These are phyloP conservation scores for Wallacemonas sp. DNA, from an alignment of 208 protist species.

Conservation along the genomic window DNA sequence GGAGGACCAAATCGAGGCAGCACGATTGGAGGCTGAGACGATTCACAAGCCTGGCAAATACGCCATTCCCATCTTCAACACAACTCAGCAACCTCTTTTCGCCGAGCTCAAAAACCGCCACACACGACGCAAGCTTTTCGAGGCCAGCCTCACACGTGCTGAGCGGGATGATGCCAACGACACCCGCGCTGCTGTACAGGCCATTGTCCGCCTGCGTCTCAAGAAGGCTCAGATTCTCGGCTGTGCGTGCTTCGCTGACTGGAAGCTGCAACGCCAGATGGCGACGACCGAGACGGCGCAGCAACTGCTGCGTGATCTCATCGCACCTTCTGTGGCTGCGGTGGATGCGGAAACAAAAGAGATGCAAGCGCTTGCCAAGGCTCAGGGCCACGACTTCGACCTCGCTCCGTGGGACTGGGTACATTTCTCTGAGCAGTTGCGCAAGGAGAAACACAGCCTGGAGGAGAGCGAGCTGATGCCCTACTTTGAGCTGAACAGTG, in stretches of 20 bases:
- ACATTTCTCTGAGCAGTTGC: constrained; percentile 48
- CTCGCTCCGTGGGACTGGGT: constrained; percentile 52
- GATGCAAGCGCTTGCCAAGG: constrained; percentile 26
- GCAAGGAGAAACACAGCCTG: constrained; percentile 40
- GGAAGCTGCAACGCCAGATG: constrained; percentile 51
- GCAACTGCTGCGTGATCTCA: constrained; percentile 31
- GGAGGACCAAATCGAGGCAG: constrained; percentile 29
- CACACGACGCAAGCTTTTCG: constrained; percentile 40
- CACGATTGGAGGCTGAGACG: constrained; percentile 31
- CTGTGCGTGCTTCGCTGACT: constrained; percentile 49
- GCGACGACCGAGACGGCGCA: constrained; percentile 26
- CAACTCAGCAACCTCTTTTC: constrained; percentile 52
- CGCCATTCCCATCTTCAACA: constrained; percentile 47
- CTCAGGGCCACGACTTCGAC: constrained; percentile 25
- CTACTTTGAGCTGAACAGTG: constrained; percentile 57
- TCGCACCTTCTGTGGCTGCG: constrained; percentile 17
- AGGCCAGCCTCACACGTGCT: constrained; percentile 30
- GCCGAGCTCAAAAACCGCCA: constrained; percentile 32
- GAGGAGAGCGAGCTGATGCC: constrained; percentile 49
- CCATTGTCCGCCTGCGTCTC: constrained; percentile 38
- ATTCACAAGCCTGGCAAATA: constrained; percentile 40
- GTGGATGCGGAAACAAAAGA: constrained; percentile 29
- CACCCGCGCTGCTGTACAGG: constrained; percentile 24
- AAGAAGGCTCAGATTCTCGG: constrained; percentile 45
- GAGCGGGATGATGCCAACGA: constrained; percentile 25